Base-by-base conservation (phyloP, 2,329 filamentous ascomycete genomes). In the Fulvia fulva region DNA sequence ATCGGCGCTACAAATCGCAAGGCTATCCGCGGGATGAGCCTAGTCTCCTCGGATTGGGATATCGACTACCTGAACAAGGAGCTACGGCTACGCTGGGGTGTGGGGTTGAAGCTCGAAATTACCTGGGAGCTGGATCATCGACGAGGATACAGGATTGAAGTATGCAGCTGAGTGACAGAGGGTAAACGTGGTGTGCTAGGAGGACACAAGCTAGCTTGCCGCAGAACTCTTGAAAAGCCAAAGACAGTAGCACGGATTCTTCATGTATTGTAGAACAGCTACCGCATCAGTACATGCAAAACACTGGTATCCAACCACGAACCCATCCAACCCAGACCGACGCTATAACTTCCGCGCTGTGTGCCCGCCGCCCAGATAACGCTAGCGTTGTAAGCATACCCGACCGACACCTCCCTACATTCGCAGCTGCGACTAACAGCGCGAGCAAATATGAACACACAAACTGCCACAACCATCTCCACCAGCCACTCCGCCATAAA, bases 401-500 rank as follows among this genome's bases (percentile, higher is more conserved):
- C 37, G 14, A 16, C 37, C 37, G 37, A 41, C 37, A n/a, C 37
- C 37, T 41, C 47, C 47, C 16, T 28, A 50, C 47, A 16, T 32
- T 32, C 47, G 47, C 47, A 28, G 47, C 47, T 50, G 47, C 47
- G 47, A 50, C 26, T 50, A 32, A 50, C 47, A 50, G 47, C 23
- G 47, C 47, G 47, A 50, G 47, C 6, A 50, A 21, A 50, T 32
- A 30, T 50, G 25, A 28, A 50, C 22, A 50, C 47, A 28, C 23
- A 16, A 22, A 47, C 47, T 26, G 22, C n/a, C 7, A 25, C 26
- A 21, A 21, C n/a, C 25, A n/a, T 32, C 3, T 32, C 25, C 9
- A 12, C 44, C 25, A n/a, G 19, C 25, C 22, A 7, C n/a, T 14
- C 16, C 6, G 21, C 14, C 5, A 14, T 8, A 26, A 26, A 53